Percentiles rank a stretch among this genome's conserved stretches.
Conservation (phyloP, 768 basidiomycete genomes). For the Epithele typhae region DNA sequence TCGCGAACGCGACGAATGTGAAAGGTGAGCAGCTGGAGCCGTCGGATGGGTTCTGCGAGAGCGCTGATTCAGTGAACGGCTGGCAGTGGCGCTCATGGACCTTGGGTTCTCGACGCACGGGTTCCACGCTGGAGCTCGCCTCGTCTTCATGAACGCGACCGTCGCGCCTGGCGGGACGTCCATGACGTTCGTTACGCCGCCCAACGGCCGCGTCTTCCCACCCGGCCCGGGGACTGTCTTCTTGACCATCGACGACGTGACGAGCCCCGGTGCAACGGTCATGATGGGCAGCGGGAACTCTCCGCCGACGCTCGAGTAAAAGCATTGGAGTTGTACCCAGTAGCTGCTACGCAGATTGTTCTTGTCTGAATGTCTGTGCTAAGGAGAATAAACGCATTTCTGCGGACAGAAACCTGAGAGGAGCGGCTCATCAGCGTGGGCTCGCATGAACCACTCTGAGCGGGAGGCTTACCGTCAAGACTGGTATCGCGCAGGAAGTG, state of each 20-base stretch:
- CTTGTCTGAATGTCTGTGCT: too few relatives aligned
- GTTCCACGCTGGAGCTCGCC: conserved; percentile 67
- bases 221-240: conserved; percentile 80
- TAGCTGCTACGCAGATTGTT: too few relatives aligned
- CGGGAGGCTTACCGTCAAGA: too few relatives aligned
- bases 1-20: conserved; percentile 28
- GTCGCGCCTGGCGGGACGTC: conserved; percentile 40
- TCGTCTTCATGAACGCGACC: conserved; percentile 58
- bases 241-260: conserved; percentile 57
- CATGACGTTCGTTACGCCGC: conserved; percentile 59
- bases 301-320: conserved; percentile 51
- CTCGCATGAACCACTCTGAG: too few relatives aligned
- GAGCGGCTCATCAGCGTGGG: too few relatives aligned
- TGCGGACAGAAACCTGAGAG: too few relatives aligned
- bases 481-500: too few relatives aligned
- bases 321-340: too few relatives aligned
- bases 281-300: conserved; percentile 66
- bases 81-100: conserved; percentile 70
- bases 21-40: conserved; percentile 40
- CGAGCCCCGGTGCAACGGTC: conserved; percentile 57
- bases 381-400: too few relatives aligned
- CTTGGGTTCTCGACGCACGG: conserved; percentile 76
- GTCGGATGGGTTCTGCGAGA: too few relatives aligned
- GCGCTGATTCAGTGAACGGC: background rate
- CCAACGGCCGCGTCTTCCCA: conserved; percentile 61